Conservation (phyloP, 108 stramenopile species). For the Cylindrotheca closterium region DNA sequence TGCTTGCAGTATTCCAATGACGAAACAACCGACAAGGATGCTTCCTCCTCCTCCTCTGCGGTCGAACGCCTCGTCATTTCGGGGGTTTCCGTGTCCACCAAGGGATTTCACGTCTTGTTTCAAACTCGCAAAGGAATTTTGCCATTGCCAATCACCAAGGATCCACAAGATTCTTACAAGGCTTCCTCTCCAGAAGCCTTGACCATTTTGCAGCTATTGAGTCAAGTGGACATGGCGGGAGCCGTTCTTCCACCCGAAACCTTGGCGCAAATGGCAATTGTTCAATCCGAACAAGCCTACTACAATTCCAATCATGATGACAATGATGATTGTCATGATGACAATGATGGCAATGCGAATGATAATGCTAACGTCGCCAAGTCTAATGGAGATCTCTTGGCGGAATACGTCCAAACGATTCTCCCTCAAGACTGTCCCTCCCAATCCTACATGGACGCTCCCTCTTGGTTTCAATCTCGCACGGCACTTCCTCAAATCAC, state of each 20-base stretch:
- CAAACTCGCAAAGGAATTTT: slow-evolving; percentile 13
- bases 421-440: not conserved
- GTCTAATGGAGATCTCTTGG: too few species aligned
- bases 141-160: slow-evolving; percentile 36
- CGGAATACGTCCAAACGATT: not conserved
- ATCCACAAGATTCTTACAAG: slow-evolving; percentile 23
- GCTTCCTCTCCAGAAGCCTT: slow-evolving; percentile 70
- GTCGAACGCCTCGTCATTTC: slow-evolving; percentile 17
- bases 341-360: not conserved
- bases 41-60: too few species aligned
- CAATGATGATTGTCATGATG: too few species aligned
- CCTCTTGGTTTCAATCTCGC: slow-evolving; percentile 28
- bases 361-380: too few species aligned
- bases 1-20: too few species aligned
- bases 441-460: slow-evolving; percentile 16
- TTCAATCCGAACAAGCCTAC: not conserved
- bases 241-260: slow-evolving; percentile 65
- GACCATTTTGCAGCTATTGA: slow-evolving; percentile 63
- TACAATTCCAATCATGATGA: too few species aligned
- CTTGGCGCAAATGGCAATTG: slow-evolving; percentile 25
- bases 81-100: slow-evolving; percentile 19
- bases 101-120: slow-evolving; percentile 22
- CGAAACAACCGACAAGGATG: too few species aligned
- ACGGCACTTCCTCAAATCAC: slow-evolving; percentile 34
- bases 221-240: slow-evolving; percentile 77